Conservation (phyloP, 2,329 filamentous ascomycete species). For the Neofusicoccum umdonicola region DNA sequence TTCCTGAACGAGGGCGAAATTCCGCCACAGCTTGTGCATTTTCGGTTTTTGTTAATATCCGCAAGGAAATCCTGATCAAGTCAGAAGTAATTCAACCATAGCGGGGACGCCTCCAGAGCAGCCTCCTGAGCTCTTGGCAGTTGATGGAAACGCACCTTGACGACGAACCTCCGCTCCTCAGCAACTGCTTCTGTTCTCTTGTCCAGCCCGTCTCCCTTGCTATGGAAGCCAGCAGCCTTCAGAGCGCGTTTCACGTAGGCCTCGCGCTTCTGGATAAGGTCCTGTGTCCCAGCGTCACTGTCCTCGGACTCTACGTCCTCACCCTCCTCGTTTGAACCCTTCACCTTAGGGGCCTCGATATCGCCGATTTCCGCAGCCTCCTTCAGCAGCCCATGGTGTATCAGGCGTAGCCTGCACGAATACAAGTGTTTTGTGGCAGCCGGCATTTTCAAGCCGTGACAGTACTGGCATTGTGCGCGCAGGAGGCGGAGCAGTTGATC, state of each 20-base stretch:
- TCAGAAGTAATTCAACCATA: background rate
- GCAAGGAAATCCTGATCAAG: conserved; percentile 65
- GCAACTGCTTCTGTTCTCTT: conserved; percentile 81
- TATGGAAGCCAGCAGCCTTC: conserved; percentile 52
- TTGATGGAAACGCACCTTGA: conserved; percentile 51
- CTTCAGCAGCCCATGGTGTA: conserved; percentile 78
- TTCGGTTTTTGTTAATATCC: conserved; percentile 66
- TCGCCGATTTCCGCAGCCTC: conserved; percentile 58
- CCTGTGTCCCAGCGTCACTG: conserved; percentile 57
- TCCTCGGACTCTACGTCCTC: conserved; percentile 58
- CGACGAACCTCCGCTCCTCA: conserved; percentile 70
- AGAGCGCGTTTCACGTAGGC: conserved; percentile 73
- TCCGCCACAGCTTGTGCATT: conserved; percentile 67
- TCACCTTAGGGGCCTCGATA: conserved; percentile 42
- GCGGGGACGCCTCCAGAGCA: no score
- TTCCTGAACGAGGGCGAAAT: conserved; percentile 83
- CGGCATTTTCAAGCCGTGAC: conserved; percentile 79
- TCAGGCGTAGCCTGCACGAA: conserved; percentile 77
- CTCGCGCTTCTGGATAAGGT: conserved; percentile 56
- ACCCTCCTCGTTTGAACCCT: conserved; percentile 29
- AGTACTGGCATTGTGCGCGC: conserved; percentile 86
- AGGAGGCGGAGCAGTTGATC: conserved; percentile 85
- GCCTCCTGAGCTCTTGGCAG: no score
- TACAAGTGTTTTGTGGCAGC: conserved; percentile 74
- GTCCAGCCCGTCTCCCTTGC: conserved; percentile 45